These are phyloP conservation scores for Thamnidium elegans DNA, from an alignment of 192 early-diverging fungal genomes.

Conservation along the genomic window DNA sequence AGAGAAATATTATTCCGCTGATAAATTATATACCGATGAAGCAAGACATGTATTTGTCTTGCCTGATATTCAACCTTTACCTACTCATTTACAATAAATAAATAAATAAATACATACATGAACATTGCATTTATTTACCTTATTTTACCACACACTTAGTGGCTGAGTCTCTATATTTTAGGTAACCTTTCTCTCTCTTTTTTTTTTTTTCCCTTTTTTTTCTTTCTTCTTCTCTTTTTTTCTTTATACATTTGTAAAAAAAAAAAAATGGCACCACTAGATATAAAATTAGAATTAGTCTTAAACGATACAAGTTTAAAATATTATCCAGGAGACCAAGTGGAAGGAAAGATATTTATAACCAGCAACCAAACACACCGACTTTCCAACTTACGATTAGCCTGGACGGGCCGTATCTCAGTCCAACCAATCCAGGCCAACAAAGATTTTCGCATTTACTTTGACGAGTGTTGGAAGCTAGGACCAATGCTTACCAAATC, in stretches of 20 bases:
- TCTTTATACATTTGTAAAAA: no score
- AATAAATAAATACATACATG: background rate
- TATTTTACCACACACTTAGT: background rate
- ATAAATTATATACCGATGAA: conserved; percentile 19
- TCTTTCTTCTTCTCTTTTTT: background rate
- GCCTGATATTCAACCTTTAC: conserved; percentile 35
- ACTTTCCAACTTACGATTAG: conserved; percentile 1
- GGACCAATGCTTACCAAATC: background rate
- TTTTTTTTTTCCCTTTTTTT: conserved; percentile 2
- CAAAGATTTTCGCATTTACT: background rate
- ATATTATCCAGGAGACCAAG: conserved; percentile 4
- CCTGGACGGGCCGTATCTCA: conserved; percentile 9
- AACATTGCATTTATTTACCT: background rate
- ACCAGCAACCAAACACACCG: background rate
- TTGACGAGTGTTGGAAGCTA: background rate
- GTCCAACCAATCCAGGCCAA: background rate
- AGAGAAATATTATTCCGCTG: conserved; percentile 31
- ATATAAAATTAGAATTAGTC: conserved; percentile 9
- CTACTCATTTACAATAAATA: conserved; percentile 4
- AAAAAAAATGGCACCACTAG: background rate
- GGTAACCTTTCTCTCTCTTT: background rate
- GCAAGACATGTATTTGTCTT: conserved; percentile 18
- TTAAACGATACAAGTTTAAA: background rate
- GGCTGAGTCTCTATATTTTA: background rate
- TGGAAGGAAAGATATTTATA: conserved; percentile 7